phyloP scores from a whole-genome alignment of 768 basidiomycete genomes.

The Boletus speciosus region DNA sequence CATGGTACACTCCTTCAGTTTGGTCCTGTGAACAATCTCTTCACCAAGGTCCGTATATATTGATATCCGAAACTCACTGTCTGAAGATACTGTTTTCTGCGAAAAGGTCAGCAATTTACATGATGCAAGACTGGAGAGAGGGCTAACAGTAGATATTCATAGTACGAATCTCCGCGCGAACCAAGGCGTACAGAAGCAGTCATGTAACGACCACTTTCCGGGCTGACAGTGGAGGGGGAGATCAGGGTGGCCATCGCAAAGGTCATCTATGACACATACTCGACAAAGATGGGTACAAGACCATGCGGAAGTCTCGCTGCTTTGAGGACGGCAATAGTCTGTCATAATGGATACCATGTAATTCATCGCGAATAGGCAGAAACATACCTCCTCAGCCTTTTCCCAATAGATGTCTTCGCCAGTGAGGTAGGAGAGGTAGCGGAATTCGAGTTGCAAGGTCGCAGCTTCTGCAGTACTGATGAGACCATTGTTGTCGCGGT shows the following conservation, averaged over 20 bases:
- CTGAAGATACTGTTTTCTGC: constrained; percentile 32
- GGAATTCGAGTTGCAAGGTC: constrained; percentile 87
- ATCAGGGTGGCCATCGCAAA: constrained; percentile 7
- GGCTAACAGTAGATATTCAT: constrained; percentile 81
- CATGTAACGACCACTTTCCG: constrained; percentile 49
- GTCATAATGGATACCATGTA: background rate
- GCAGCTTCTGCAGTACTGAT: constrained; percentile 84
- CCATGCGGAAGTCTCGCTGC: constrained; percentile 61
- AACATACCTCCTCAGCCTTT: constrained; percentile 63
- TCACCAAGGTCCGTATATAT: background rate
- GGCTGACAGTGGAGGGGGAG: constrained; percentile 32
- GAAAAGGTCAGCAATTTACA: constrained; percentile 3
- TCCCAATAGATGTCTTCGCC: constrained; percentile 79
- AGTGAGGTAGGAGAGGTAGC: constrained; percentile 79
- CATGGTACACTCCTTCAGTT: constrained; percentile 72
- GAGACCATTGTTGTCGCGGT: constrained; percentile 55
- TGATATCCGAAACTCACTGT: constrained; percentile 22
- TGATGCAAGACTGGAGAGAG: background rate
- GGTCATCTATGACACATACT: constrained; percentile 42
- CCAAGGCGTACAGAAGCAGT: constrained; percentile 82
- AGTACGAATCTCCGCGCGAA: constrained; percentile 90
- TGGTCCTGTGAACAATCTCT: constrained; percentile 45
- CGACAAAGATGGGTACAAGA: constrained; percentile 80
- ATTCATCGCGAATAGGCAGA: background rate
- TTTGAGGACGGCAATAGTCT: constrained; percentile 73